Conservation (phyloP, 805 yeast genomes). For the Candida tammaniensis region DNA sequence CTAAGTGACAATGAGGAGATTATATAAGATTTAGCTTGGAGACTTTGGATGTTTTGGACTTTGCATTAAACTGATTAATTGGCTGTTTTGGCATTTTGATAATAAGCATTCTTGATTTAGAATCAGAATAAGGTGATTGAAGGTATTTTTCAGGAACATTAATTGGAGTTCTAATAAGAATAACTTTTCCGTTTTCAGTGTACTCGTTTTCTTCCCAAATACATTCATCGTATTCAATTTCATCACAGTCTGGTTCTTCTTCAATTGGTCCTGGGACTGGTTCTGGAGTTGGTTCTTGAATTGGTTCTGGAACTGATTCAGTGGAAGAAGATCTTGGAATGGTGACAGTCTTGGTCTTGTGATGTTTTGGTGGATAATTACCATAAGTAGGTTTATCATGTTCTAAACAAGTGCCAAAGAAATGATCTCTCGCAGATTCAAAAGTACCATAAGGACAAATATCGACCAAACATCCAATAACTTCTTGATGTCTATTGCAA, state of each 20-base stretch:
- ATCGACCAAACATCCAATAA: constrained; percentile 45
- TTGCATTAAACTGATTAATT: not conserved
- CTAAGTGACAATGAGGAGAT: no score
- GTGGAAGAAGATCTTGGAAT: constrained; percentile 6
- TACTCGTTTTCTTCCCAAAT: constrained; percentile 23
- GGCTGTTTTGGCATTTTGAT: constrained; percentile 9
- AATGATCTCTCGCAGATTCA: constrained; percentile 48
- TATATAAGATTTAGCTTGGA: not conserved
- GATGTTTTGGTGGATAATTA: constrained; percentile 10
- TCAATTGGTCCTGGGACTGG: not conserved
- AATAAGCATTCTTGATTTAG: constrained; percentile 14
- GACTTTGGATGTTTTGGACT: not conserved
- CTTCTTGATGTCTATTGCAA: constrained; percentile 34
- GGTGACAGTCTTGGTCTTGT: constrained; percentile 5
- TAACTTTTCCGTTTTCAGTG: constrained; percentile 14
- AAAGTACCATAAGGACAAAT: constrained; percentile 44
- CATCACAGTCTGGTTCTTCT: constrained; percentile 2
- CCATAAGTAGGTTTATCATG: constrained; percentile 18
- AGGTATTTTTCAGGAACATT: constrained; percentile 15
- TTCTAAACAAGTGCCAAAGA: constrained; percentile 47
- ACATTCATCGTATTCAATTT: constrained; percentile 13
- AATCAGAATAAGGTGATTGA: constrained; percentile 9
- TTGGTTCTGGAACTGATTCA: constrained; percentile 1
- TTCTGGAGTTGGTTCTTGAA: constrained; percentile 2
- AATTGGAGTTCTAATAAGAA: constrained; percentile 19